phyloP scores from a whole-genome alignment of 2,329 filamentous ascomycete genomes.

The Stagonosporopsis vannaccii region DNA sequence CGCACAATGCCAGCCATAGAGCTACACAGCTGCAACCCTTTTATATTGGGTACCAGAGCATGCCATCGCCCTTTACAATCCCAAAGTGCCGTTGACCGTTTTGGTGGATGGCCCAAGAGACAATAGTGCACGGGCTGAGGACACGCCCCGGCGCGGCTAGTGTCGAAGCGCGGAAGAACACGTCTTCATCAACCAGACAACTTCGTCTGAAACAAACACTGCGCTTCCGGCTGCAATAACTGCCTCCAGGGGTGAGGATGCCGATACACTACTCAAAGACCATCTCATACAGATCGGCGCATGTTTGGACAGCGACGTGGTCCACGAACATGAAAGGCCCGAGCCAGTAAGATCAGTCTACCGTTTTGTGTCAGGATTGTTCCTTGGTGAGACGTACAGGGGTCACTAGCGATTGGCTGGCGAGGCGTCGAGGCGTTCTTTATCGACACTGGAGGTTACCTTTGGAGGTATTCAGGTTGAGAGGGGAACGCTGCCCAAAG shows the following conservation, averaged over 20 bases:
- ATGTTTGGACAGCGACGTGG: conserved; percentile 1
- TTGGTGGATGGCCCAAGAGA: conserved; percentile 11
- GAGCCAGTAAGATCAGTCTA: conserved; percentile 19
- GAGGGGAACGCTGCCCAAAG: conserved; percentile 2
- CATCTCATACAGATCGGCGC: background rate
- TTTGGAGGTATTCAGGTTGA: conserved; percentile 6
- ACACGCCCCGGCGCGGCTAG: conserved; percentile 8
- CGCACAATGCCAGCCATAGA: conserved; percentile 19
- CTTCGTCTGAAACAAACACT: background rate
- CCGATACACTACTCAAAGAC: conserved; percentile 6
- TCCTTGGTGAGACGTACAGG: conserved; percentile 22
- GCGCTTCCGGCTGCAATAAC: background rate
- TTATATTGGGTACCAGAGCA: conserved; percentile 10
- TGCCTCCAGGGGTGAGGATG: conserved; percentile 1
- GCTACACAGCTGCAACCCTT: conserved; percentile 20
- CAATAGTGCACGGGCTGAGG: conserved; percentile 10
- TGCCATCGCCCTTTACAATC: conserved; percentile 11
- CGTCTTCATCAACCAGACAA: conserved; percentile 8
- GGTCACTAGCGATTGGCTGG: conserved; percentile 21
- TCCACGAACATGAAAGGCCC: conserved; percentile 13
- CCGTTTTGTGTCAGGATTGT: conserved; percentile 23
- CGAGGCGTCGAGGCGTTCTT: conserved; percentile 15
- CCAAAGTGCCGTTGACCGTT: conserved; percentile 14
- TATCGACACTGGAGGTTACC: conserved; percentile 13
- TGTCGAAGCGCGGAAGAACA: conserved; percentile 17